Conservation (phyloP, 2,329 filamentous ascomycete species). For the Pezicula radicicola region DNA sequence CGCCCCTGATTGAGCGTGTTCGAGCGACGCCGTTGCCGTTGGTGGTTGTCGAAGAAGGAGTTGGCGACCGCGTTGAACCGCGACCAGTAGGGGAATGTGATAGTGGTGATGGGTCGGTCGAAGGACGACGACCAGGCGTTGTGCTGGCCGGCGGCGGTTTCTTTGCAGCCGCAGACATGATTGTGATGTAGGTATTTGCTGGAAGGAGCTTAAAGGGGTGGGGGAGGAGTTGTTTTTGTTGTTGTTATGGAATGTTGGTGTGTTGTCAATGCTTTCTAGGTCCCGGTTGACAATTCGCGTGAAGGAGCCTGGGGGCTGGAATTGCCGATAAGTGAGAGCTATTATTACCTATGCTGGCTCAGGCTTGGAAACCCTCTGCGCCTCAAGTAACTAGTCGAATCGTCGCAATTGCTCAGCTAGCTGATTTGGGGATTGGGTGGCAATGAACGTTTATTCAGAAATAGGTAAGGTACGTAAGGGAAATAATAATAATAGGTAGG, state of each 20-base stretch:
- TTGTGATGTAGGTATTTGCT: not conserved
- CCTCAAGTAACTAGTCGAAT: not conserved
- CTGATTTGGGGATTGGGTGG: not conserved
- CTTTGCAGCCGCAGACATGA: conserved; percentile 40
- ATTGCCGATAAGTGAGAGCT: conserved; percentile 1
- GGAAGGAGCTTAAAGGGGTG: not conserved
- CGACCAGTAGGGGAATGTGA: conserved; percentile 15
- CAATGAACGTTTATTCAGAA: not conserved
- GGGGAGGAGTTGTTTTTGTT: conserved; percentile 29
- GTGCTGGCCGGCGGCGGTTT: conserved; percentile 30
- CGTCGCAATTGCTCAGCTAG: not conserved
- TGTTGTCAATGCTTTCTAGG: conserved; percentile 3
- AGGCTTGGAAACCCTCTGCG: not conserved
- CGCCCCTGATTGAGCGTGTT: conserved; percentile 62
- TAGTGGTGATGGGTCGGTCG: conserved; percentile 22
- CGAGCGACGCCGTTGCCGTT: conserved; percentile 42
- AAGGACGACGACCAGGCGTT: conserved; percentile 20
- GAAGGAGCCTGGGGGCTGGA: not conserved
- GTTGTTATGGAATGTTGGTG: conserved; percentile 3
- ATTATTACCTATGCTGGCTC: not conserved
- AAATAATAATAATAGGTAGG: too few species aligned
- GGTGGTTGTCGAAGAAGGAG: conserved; percentile 19
- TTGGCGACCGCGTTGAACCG: conserved; percentile 21
- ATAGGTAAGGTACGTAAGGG: too few species aligned
- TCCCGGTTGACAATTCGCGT: not conserved